Base-by-base conservation (phyloP, 768 basidiomycete species). In the Leucosporidium yakuticum region DNA sequence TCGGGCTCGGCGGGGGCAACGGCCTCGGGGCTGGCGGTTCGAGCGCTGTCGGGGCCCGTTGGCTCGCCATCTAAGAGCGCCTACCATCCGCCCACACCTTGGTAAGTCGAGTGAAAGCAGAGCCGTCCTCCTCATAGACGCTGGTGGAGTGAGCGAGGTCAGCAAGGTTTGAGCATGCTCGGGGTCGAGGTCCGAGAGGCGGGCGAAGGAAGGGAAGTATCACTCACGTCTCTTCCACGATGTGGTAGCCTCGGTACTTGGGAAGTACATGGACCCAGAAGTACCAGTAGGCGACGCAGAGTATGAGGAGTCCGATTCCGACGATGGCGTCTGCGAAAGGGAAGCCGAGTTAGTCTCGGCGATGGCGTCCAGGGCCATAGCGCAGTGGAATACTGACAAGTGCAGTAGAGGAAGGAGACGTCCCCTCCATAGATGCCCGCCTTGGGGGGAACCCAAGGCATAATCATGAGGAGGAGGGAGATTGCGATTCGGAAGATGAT, bases 251-350 rank as follows among this genome's bases (percentile, higher is more conserved):
- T 14, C 83, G 80, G 8, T 79, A 60, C 59, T 74, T 79, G 25
- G 83, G 83, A 4, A 84, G 77, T 2, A 81, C 44, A 14, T 81
- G 73, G 31, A 82, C 81, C 83, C 83, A 83, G 25, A 83, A 31
- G 48, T 73, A 75, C 61, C 77, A 78, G 65, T 79, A 76, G 32
- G 76, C 39, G n/a, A 64, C 74, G 36, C 75, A 76, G n/a, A 76
- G 74, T 19, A 68, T 71, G 44, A 79, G 70, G 44, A 79, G 63
- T 31, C 69, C 73, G 9, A 78, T 61, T 34, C 75, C 56, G 19
- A 34, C 56, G 21, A 34, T 20, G 31, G 29, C 31, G 31, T 57
- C 29, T 54, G 12, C 34, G 34, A 36, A 36, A 36, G 12, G n/a
- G 6, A 36, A 54, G 27, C 23, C 14, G 53, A 27, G n/a, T 25